phyloP scores from a whole-genome alignment of 208 protist species.

The Leishmania braziliensis region DNA sequence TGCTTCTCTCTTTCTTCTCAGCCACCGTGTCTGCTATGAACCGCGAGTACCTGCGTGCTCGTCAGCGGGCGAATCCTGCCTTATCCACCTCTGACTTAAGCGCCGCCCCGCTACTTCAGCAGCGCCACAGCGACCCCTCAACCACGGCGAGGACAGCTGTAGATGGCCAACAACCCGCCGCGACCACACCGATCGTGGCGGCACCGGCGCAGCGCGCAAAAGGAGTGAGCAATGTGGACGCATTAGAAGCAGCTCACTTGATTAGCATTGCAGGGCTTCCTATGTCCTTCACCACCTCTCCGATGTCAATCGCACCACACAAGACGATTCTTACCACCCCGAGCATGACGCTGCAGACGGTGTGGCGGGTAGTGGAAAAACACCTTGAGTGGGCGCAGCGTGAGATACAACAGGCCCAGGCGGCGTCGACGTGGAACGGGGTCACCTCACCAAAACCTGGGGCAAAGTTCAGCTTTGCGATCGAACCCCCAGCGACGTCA shows the following conservation, averaged over 20 bases:
- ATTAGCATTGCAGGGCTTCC: slow-evolving; percentile 49
- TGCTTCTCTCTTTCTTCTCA: slow-evolving; percentile 22
- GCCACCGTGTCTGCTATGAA: slow-evolving; percentile 33
- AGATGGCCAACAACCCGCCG: not conserved
- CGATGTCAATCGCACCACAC: slow-evolving; percentile 7
- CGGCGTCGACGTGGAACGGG: slow-evolving; percentile 22
- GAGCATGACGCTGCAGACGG: slow-evolving; percentile 52
- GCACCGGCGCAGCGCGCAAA: slow-evolving; percentile 17
- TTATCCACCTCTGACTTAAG: not conserved
- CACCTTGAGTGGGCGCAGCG: slow-evolving; percentile 34
- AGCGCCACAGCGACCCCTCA: not conserved
- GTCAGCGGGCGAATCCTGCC: not conserved
- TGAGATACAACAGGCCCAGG: slow-evolving; percentile 30
- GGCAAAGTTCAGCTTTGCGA: slow-evolving; percentile 17
- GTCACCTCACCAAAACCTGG: slow-evolving; percentile 18
- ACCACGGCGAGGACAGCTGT: not conserved
- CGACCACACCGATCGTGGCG: not conserved
- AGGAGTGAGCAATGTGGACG: slow-evolving; percentile 4
- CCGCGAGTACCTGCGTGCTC: slow-evolving; percentile 25
- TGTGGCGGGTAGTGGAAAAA: slow-evolving; percentile 51
- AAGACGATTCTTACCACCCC: slow-evolving; percentile 48
- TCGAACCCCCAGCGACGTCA: not conserved
- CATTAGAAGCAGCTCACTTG: slow-evolving; percentile 34
- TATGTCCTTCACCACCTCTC: slow-evolving; percentile 23
- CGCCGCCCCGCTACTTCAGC: not conserved